Conservation (phyloP, 345 rosid genomes). For the Cardiospermum halicacabum region DNA sequence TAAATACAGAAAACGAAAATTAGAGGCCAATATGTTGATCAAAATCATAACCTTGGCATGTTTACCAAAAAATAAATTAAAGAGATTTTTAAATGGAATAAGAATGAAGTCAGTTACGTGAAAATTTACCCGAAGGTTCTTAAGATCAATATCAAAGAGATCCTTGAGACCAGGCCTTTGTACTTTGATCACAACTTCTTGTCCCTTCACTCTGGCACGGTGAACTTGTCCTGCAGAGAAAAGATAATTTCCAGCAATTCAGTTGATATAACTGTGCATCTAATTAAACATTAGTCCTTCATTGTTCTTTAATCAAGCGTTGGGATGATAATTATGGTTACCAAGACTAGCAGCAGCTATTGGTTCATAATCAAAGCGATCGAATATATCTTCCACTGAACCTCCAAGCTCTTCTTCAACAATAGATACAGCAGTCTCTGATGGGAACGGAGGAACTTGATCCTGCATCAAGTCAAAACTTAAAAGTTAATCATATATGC, state of each 20-base stretch:
- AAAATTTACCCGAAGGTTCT: slow-evolving; percentile 79
- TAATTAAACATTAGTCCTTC: neutral
- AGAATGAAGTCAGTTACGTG: neutral
- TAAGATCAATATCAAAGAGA: slow-evolving; percentile 95
- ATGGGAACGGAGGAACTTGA: slow-evolving; percentile 99
- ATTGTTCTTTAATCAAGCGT: slow-evolving; percentile 12
- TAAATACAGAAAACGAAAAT: slow-evolving; percentile 21
- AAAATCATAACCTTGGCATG: slow-evolving; percentile 4
- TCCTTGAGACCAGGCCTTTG: slow-evolving; percentile 97
- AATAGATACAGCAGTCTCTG: slow-evolving; percentile 77
- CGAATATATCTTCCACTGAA: slow-evolving; percentile 57
- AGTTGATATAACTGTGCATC: slow-evolving; percentile 1
- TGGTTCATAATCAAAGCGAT: slow-evolving; percentile 84
- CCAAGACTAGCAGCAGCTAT: slow-evolving; percentile 99
- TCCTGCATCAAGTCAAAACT: slow-evolving; percentile 45
- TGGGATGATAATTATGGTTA: slow-evolving; percentile 25
- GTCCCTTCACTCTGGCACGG: slow-evolving; percentile 86
- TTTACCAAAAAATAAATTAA: neutral
- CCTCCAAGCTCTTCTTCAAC: slow-evolving; percentile 94
- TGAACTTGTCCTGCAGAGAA: slow-evolving; percentile 82
- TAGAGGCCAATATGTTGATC: neutral
- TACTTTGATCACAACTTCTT: slow-evolving; percentile 88
- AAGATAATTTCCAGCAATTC: neutral
- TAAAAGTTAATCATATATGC: slow-evolving; percentile 7
- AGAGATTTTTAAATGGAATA: neutral